These are phyloP conservation scores for Termitomyces sp. DNA, from an alignment of 768 basidiomycete species.

Conservation along the genomic window DNA sequence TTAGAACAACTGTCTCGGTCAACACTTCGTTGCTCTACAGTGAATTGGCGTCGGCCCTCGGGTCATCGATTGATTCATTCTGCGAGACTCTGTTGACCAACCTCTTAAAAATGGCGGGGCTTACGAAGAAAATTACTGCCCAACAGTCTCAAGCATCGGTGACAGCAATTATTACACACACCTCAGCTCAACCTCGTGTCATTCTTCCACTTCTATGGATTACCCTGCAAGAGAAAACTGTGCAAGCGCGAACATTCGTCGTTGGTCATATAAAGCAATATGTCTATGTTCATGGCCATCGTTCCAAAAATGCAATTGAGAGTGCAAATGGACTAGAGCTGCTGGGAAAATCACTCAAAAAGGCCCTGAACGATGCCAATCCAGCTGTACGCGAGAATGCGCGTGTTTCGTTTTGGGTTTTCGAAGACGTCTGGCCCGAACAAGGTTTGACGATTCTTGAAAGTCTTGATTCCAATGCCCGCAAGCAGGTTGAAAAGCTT, in stretches of 20 bases:
- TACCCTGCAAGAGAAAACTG: slow-evolving; percentile 75
- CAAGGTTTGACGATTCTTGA: slow-evolving; percentile 61
- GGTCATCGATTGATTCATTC: slow-evolving; percentile 68
- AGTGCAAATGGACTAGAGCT: slow-evolving; percentile 60
- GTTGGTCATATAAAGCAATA: slow-evolving; percentile 72
- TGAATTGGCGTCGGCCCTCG: slow-evolving; percentile 69
- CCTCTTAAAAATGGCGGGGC: slow-evolving; percentile 80
- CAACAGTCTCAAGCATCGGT: slow-evolving; percentile 80
- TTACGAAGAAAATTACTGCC: slow-evolving; percentile 90
- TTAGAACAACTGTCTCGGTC: slow-evolving; percentile 86
- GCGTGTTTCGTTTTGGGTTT: slow-evolving; percentile 76
- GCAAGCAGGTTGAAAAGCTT: slow-evolving; percentile 83
- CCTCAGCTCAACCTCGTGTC: slow-evolving; percentile 67
- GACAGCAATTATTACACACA: slow-evolving; percentile 60
- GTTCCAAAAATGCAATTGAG: slow-evolving; percentile 66
- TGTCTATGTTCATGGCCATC: slow-evolving; percentile 66
- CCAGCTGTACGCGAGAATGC: slow-evolving; percentile 73
- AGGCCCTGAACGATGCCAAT: slow-evolving; percentile 74
- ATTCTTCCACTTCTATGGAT: slow-evolving; percentile 67
- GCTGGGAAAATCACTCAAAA: slow-evolving; percentile 72
- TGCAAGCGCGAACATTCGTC: slow-evolving; percentile 65
- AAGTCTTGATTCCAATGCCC: slow-evolving; percentile 59
- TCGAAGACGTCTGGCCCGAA: slow-evolving; percentile 72
- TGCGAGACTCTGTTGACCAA: slow-evolving; percentile 75
- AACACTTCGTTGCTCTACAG: slow-evolving; percentile 75